Evolutionary conservation across 495 filamentous ascomycete species (phyloP).

Genomic region (Aspergillus funiculosus): DNA sequence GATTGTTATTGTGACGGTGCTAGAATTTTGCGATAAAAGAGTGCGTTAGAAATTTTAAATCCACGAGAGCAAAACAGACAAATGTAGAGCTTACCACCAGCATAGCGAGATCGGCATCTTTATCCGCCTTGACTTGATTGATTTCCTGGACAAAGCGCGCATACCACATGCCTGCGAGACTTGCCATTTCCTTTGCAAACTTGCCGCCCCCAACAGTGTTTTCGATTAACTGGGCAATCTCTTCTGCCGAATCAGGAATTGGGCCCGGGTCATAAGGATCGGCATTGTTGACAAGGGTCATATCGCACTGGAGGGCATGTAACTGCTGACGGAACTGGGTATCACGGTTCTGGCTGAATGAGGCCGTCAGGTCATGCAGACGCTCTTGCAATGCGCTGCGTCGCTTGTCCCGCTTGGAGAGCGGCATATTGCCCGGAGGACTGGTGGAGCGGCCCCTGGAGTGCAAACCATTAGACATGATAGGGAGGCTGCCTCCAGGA

Average conservation of each 20-base stretch:
- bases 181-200: slow-evolving; percentile 52
- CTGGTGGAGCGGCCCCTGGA: slow-evolving; percentile 34
- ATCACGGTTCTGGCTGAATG: slow-evolving; percentile 76
- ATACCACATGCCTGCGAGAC: slow-evolving; percentile 73
- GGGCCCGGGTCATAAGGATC: slow-evolving; percentile 69
- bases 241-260: slow-evolving; percentile 63
- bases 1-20: slow-evolving; percentile 38
- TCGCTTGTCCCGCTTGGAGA: slow-evolving; percentile 84
- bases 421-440: slow-evolving; percentile 33
- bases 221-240: slow-evolving; percentile 59
- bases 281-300: slow-evolving; percentile 75
- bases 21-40: slow-evolving; percentile 15
- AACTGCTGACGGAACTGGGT: slow-evolving; percentile 83
- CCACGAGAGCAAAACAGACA: not conserved
- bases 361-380: slow-evolving; percentile 62
- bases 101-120: slow-evolving; percentile 70
- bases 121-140: slow-evolving; percentile 76
- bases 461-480: slow-evolving; percentile 23
- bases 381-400: slow-evolving; percentile 72
- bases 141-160: slow-evolving; percentile 73
- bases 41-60: not conserved
- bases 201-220: slow-evolving; percentile 50
- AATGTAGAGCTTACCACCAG: slow-evolving; percentile 56
- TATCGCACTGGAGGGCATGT: slow-evolving; percentile 81
- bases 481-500: slow-evolving; percentile 19